These are phyloP conservation scores for Aspergillus novofumigatus DNA, from an alignment of 2,329 filamentous ascomycete species.

Conservation along the genomic window DNA sequence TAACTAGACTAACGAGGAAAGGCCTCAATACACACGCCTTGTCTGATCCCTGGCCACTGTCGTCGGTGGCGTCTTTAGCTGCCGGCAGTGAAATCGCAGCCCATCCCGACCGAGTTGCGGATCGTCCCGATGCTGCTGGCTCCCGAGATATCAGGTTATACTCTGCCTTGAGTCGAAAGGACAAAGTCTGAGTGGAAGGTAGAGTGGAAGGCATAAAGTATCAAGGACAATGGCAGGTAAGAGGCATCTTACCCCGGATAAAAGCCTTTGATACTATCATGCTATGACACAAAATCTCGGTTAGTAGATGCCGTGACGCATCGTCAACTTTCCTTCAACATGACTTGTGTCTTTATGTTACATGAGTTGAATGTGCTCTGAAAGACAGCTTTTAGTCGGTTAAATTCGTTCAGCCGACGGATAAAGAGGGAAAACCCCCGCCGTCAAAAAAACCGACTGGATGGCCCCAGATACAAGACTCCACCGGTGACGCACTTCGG, in stretches of 20 bases:
- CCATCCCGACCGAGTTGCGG: not conserved
- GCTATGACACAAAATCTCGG: not conserved
- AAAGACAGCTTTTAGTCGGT: constrained; percentile 1
- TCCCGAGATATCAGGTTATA: not conserved
- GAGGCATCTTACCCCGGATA: not conserved
- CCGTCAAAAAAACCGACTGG: constrained; percentile 15
- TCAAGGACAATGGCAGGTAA: not conserved
- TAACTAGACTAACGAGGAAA: not conserved
- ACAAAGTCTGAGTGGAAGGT: too few species aligned
- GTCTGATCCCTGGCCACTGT: not conserved
- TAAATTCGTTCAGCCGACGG: constrained; percentile 8
- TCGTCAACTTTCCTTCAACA: not conserved
- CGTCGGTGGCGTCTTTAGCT: not conserved
- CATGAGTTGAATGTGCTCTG: not conserved
- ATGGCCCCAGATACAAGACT: not conserved
- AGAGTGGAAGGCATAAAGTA: not conserved
- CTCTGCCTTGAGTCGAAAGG: too few species aligned
- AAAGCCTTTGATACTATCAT: not conserved
- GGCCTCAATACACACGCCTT: too few species aligned
- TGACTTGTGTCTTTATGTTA: too few species aligned
- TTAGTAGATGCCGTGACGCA: not conserved
- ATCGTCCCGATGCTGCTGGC: not conserved
- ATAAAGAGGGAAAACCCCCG: constrained; percentile 13
- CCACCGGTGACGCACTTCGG: constrained; percentile 11
- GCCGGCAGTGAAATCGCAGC: not conserved